Base-by-base conservation (phyloP, 768 basidiomycete genomes). In the Pleurotus ostreatus region DNA sequence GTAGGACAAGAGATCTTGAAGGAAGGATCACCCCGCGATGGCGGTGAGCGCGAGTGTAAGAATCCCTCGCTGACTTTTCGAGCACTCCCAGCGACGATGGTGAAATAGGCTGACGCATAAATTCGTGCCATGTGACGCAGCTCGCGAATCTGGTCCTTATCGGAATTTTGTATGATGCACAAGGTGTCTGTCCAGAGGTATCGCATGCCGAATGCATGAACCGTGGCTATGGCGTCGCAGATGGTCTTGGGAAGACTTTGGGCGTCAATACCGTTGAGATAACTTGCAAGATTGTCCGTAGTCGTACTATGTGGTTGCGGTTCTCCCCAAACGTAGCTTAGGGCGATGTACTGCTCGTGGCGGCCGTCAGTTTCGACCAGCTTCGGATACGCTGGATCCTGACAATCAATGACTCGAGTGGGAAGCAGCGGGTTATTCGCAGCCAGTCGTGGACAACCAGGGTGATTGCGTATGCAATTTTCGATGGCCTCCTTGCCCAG, bases 271-370 rank as follows among this genome's bases (percentile, higher is more conserved):
- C n/a, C n/a, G 11, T 25, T 34, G 48, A 23, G 48, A 26, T 49
- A 49, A 15, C 15, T 12, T 2, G 48, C 25, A 30, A 38, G 25
- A 49, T 49, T 49, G 15, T 11, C 15, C 5, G 26, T 20, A 16
- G 15, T 49, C n/a, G 48, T 49, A n/a, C 30, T 49, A n/a, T 49
- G 48, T 12, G 48, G 48, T 20, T 49, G 48, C 12, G 9, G 13
- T n/a, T 49, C 48, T 15, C 48, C 48, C 48, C 48, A 49, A 9
- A 38, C 30, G 26, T 49, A 49, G 48, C 48, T 49, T 4, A 49
- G 26, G 7, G 48, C 30, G 26, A 49, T 15, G 15, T 49, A 49
- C 30, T 15, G 25, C 15, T 30, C 48, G 5, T 8, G 22, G 4
- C 15, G 25, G 25, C 7, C 11, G 26, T 49, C 16, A 25, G 26